A percentile compares a stretch with the other conserved stretches of the same genome.
These are phyloP conservation scores for Colletotrichum brevisporum DNA, from an alignment of 2,329 filamentous ascomycete species.

Conservation along the genomic window DNA sequence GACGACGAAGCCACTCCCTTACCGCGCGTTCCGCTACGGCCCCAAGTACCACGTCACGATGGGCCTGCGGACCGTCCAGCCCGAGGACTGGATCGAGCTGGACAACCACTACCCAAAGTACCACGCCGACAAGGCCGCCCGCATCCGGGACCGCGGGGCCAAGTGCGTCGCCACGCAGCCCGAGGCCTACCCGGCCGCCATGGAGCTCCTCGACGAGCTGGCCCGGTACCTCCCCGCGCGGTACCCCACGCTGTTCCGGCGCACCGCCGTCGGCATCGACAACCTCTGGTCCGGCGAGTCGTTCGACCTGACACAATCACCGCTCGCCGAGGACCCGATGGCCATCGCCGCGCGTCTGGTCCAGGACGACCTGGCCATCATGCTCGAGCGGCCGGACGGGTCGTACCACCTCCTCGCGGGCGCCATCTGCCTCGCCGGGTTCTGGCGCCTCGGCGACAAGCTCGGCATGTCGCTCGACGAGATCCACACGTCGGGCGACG, in stretches of 20 bases:
- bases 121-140: slow-evolving; percentile 78
- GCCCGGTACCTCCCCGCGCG: slow-evolving; percentile 78
- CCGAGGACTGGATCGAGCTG: slow-evolving; percentile 86
- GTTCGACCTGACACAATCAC: slow-evolving; percentile 76
- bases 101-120: slow-evolving; percentile 83
- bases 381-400: slow-evolving; percentile 82
- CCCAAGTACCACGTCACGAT: slow-evolving; percentile 84
- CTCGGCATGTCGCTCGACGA: slow-evolving; percentile 83
- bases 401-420: slow-evolving; percentile 87
- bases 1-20: slow-evolving; percentile 80
- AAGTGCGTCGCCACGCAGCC: slow-evolving; percentile 80
- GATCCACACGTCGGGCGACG: slow-evolving; percentile 84
- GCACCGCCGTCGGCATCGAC: slow-evolving; percentile 74
- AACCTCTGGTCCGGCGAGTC: slow-evolving; percentile 80
- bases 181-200: slow-evolving; percentile 77
- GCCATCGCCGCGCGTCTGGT: slow-evolving; percentile 78
- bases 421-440: slow-evolving; percentile 81
- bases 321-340: slow-evolving; percentile 84
- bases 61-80: slow-evolving; percentile 79
- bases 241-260: slow-evolving; percentile 79
- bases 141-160: slow-evolving; percentile 75
- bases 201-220: slow-evolving; percentile 84
- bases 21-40: slow-evolving; percentile 83
- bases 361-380: slow-evolving; percentile 87
- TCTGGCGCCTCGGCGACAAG: slow-evolving; percentile 88